Evolutionary conservation across 1,284 basidiomycete species (phyloP).

Genomic region (Tylopilus sp.): DNA sequence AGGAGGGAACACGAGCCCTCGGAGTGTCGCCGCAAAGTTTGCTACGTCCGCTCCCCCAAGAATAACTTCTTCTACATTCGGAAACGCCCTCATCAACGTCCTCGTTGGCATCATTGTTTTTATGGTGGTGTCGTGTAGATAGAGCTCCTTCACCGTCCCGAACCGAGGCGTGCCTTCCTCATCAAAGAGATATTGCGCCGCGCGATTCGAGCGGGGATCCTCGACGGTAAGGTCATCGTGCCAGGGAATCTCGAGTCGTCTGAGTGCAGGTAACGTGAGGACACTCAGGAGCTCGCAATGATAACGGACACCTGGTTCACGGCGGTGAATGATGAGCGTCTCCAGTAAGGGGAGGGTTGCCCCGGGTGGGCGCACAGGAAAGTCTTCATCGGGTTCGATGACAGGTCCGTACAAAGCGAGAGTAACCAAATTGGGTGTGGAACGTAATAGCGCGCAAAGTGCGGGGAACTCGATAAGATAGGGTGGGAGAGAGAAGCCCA

Average conservation of each 20-base stretch:
- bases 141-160: constrained; percentile 21
- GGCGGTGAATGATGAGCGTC: constrained; percentile 31
- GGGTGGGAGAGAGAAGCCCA: constrained; percentile 14
- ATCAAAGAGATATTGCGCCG: constrained; percentile 24
- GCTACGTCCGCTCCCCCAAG: constrained; percentile 28
- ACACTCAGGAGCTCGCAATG: constrained; percentile 27
- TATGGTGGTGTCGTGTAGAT: constrained; percentile 27
- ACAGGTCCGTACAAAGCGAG: constrained; percentile 35
- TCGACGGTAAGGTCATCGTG: constrained; percentile 29
- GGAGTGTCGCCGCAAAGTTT: constrained; percentile 24
- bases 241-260: constrained; percentile 34
- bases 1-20: constrained; percentile 16
- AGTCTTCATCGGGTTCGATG: constrained; percentile 25
- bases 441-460: constrained; percentile 22
- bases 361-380: constrained; percentile 6
- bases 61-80: constrained; percentile 24
- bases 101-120: constrained; percentile 28
- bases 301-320: constrained; percentile 27
- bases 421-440: constrained; percentile 16
- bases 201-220: constrained; percentile 13
- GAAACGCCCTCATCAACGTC: constrained; percentile 32
- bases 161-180: constrained; percentile 24
- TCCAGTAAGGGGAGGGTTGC: constrained; percentile 18
- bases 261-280: constrained; percentile 25
- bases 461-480: constrained; percentile 30